Conservation (phyloP, 129 eudicot genomes). For the Saussurea involucrata region DNA sequence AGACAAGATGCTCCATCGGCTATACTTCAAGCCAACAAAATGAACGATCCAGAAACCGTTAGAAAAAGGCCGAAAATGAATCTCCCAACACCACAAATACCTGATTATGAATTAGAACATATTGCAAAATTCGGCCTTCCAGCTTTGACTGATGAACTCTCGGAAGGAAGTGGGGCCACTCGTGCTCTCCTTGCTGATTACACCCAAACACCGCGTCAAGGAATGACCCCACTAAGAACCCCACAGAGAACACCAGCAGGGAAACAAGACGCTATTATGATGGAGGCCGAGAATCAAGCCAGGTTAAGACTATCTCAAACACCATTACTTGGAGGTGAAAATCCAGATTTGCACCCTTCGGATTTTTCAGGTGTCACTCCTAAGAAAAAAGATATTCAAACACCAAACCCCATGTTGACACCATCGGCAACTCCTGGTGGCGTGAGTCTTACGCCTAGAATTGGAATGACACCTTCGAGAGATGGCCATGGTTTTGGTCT, state of each 20-base stretch:
- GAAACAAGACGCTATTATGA: slow-evolving; percentile 92
- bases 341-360: slow-evolving; percentile 92
- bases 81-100: slow-evolving; percentile 97
- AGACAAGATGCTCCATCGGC: slow-evolving; percentile 97
- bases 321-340: slow-evolving; percentile 94
- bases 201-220: slow-evolving; percentile 85
- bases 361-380: slow-evolving; percentile 99
- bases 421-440: slow-evolving; percentile 88
- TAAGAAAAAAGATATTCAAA: slow-evolving; percentile 74
- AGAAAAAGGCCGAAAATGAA: slow-evolving; percentile 86
- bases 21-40: slow-evolving; percentile 85
- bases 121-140: slow-evolving; percentile 91
- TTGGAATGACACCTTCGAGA: slow-evolving; percentile 82
- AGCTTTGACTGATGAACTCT: slow-evolving; percentile 72
- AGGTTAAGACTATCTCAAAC: slow-evolving; percentile 88
- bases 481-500: slow-evolving; percentile 69
- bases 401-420: slow-evolving; percentile 87
- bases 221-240: slow-evolving; percentile 85
- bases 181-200: slow-evolving; percentile 87
- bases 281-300: slow-evolving; percentile 97
- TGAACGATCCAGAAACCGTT: slow-evolving; percentile 92
- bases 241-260: slow-evolving; percentile 98
- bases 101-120: slow-evolving; percentile 88
- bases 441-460: slow-evolving; percentile 69
- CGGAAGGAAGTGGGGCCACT: slow-evolving; percentile 92